A percentile compares a stretch with the other conserved stretches of the same genome.
Conservation (phyloP, 2,329 filamentous ascomycete species). For the Cladosporium sp. region DNA sequence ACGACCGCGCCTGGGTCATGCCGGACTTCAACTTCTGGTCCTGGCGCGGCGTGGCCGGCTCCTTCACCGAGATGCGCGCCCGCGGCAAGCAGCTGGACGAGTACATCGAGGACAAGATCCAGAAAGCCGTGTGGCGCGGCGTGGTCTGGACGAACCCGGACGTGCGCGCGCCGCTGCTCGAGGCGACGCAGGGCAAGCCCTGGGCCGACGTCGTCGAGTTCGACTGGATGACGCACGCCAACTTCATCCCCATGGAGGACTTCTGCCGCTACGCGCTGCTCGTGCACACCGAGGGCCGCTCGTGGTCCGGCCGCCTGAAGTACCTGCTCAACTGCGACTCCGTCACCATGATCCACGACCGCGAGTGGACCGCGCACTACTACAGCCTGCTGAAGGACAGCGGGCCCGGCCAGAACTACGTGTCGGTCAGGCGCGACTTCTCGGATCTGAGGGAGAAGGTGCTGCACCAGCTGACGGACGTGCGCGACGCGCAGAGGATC, state of each 20-base stretch:
- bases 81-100: slow-evolving; percentile 19
- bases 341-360: slow-evolving; percentile 23
- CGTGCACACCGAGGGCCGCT: slow-evolving; percentile 26
- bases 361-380: slow-evolving; percentile 22
- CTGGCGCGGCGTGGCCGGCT: slow-evolving; percentile 32
- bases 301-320: slow-evolving; percentile 26
- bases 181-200: slow-evolving; percentile 24
- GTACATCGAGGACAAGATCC: slow-evolving; percentile 22
- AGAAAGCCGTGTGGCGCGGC: slow-evolving; percentile 28
- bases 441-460: slow-evolving; percentile 19
- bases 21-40: slow-evolving; percentile 48
- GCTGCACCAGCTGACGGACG: slow-evolving; percentile 7
- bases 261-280: slow-evolving; percentile 24
- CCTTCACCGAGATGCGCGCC: slow-evolving; percentile 17
- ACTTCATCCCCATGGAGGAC: slow-evolving; percentile 21
- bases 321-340: slow-evolving; percentile 27
- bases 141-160: slow-evolving; percentile 23
- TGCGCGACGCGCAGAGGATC: slow-evolving; percentile 17
- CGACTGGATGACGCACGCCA: slow-evolving; percentile 16
- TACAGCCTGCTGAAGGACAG: slow-evolving; percentile 22
- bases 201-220: slow-evolving; percentile 34
- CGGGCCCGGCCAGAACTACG: slow-evolving; percentile 26
- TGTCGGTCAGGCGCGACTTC: slow-evolving; percentile 23
- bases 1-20: slow-evolving; percentile 43
- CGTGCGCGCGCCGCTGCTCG: slow-evolving; percentile 27